phyloP scores from a whole-genome alignment of 495 filamentous ascomycete genomes.

The Penicillium lagena region DNA sequence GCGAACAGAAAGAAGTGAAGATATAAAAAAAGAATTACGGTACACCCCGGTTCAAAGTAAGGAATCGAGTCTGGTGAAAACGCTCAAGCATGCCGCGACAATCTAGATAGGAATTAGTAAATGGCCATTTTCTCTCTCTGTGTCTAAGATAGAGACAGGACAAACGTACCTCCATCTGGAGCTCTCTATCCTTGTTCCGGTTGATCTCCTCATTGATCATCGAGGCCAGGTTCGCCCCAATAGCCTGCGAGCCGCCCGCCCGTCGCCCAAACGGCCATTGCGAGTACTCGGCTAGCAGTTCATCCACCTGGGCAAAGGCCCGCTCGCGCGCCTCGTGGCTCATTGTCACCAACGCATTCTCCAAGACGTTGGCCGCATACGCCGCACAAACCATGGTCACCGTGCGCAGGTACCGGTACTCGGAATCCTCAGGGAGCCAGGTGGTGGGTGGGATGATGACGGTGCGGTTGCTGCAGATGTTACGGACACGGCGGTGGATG shows the following conservation, averaged over 20 bases:
- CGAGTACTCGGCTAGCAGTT: slow-evolving; percentile 89
- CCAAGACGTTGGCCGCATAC: slow-evolving; percentile 95
- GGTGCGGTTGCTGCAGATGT: slow-evolving; percentile 86
- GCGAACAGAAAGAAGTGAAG: slow-evolving; percentile 16
- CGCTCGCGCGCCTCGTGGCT: slow-evolving; percentile 91
- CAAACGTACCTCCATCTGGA: slow-evolving; percentile 79
- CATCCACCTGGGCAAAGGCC: slow-evolving; percentile 94
- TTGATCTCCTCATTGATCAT: slow-evolving; percentile 83
- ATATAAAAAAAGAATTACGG: slow-evolving; percentile 11
- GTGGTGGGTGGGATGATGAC: slow-evolving; percentile 77
- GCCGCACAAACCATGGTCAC: slow-evolving; percentile 96
- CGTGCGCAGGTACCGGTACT: slow-evolving; percentile 87
- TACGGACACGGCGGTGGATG: slow-evolving; percentile 84
- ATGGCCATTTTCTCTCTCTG: neutral
- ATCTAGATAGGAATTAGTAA: slow-evolving; percentile 47
- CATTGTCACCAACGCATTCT: slow-evolving; percentile 90
- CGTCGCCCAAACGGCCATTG: slow-evolving; percentile 92
- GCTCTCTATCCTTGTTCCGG: slow-evolving; percentile 78
- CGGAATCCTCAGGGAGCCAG: slow-evolving; percentile 88
- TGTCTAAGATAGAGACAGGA: neutral
- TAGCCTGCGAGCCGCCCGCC: slow-evolving; percentile 64
- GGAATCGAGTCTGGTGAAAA: slow-evolving; percentile 94
- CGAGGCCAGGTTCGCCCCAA: slow-evolving; percentile 91
- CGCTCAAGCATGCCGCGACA: slow-evolving; percentile 89
- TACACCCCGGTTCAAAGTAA: slow-evolving; percentile 56